Base-by-base conservation (phyloP, 345 rosid genomes). In the Heritiera littoralis region DNA sequence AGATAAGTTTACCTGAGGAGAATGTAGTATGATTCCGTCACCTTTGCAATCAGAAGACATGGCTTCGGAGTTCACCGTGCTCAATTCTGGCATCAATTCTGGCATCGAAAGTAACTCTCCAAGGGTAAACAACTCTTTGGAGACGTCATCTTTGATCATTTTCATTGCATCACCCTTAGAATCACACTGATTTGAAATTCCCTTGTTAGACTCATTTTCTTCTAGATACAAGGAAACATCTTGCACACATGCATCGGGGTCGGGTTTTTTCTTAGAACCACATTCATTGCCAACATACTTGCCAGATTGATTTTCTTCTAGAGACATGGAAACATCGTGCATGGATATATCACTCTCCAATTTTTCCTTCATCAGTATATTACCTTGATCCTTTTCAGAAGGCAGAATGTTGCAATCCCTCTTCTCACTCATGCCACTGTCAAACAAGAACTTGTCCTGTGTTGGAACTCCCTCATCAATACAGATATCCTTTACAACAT, bases 401-500 rank as follows among this genome's bases (percentile, higher is more conserved):
- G 75, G 55, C 76, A 59, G 58, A 67, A 64, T 43, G 65, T 66
- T 18, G 63, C 64, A 59, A 38, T 73, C 56, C 30, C 52, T 80
- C 56, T 77, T 83, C 80, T 83, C 85, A 1, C 81, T 83, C 54
- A 77, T 69, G 77, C 28, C 77, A 73, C 75, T 73, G 59, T 84
- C 88, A 60, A 89, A 89, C 80, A 87, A 84, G 72, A 90, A 86
- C 85, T 84, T 89, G 78, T 84, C 92, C 35, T 86, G 85, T 32
- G 85, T 84, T 35, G 90, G 92, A 20, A 92, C 83, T 74, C 88
- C 94, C 78, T 96, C 92, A 41, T 96, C 97, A 6, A 92, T 59
- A 40, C 97, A 94, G 15, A 94, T 91, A 75, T 92, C 99, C 85
- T 96, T 96, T 30, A 92, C 85, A 1, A 86, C 87, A 80, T 87